Conservation (phyloP, 495 filamentous ascomycete species). For the Aspergillus cavernicola region DNA sequence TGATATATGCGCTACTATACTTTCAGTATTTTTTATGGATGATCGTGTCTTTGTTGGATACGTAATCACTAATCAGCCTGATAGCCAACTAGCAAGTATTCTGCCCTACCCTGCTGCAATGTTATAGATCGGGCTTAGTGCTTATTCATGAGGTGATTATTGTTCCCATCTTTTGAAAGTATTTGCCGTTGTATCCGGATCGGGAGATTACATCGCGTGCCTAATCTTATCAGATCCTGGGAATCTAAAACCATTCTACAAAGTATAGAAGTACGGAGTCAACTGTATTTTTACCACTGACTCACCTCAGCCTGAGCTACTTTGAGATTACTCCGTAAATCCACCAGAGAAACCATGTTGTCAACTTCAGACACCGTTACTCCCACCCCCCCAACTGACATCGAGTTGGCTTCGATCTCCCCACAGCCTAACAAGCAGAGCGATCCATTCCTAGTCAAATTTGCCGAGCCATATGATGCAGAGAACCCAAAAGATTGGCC, state of each 20-base stretch:
- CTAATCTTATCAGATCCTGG: background rate
- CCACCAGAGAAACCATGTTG: too few relatives aligned
- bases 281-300: background rate
- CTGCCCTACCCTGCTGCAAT: too few relatives aligned
- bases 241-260: too few relatives aligned
- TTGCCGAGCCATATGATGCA: slow-evolving; percentile 30
- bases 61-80: background rate
- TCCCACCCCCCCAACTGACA: background rate
- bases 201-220: background rate
- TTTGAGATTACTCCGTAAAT: too few relatives aligned
- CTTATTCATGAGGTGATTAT: too few relatives aligned
- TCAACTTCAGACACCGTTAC: background rate
- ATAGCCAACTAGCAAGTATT: too few relatives aligned
- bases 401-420: background rate
- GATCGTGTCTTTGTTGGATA: background rate
- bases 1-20: background rate
- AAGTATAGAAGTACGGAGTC: too few relatives aligned
- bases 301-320: too few relatives aligned
- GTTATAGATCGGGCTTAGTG: too few relatives aligned
- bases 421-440: background rate
- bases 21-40: background rate
- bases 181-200: background rate
- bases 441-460: slow-evolving; percentile 29
- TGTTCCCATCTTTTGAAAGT: too few relatives aligned
- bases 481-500: slow-evolving; percentile 47